phyloP scores from a whole-genome alignment of 1,284 basidiomycete species.

The Cutaneotrichosporon spelunceum region DNA sequence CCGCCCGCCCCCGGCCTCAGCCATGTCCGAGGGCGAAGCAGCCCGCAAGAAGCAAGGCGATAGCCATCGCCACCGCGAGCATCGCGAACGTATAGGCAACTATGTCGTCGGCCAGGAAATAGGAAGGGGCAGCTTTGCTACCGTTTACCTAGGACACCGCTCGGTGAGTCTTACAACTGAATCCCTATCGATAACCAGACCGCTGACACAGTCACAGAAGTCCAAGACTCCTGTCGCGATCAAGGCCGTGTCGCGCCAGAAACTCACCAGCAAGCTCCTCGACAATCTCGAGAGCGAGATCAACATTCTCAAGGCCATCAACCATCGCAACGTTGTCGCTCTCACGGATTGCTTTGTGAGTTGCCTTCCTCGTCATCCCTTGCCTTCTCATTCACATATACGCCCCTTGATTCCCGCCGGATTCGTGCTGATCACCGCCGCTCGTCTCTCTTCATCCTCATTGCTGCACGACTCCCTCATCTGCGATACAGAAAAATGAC shows the following conservation, averaged over 20 bases:
- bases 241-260: slow-evolving; percentile 88
- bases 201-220: slow-evolving; percentile 56
- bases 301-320: slow-evolving; percentile 89
- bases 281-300: slow-evolving; percentile 98
- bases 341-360: slow-evolving; percentile 81
- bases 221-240: slow-evolving; percentile 78
- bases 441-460: background rate
- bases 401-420: background rate
- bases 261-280: slow-evolving; percentile 85
- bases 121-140: slow-evolving; percentile 83
- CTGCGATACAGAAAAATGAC: slow-evolving; percentile 84
- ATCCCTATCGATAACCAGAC: background rate
- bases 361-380: slow-evolving; percentile 15
- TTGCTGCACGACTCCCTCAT: slow-evolving; percentile 6
- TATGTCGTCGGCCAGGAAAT: slow-evolving; percentile 58
- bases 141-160: slow-evolving; percentile 89
- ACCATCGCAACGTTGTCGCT: slow-evolving; percentile 89
- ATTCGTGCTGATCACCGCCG: background rate
- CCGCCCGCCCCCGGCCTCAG: slow-evolving; percentile 6
- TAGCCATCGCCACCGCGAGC: slow-evolving; percentile 14
- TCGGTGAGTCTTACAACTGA: slow-evolving; percentile 59
- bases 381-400: background rate
- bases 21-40: slow-evolving; percentile 21
- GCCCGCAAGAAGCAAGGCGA: slow-evolving; percentile 24
- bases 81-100: slow-evolving; percentile 52